These are phyloP conservation scores for Eucalyptus microcorys DNA, from an alignment of 345 rosid species.

Conservation along the genomic window DNA sequence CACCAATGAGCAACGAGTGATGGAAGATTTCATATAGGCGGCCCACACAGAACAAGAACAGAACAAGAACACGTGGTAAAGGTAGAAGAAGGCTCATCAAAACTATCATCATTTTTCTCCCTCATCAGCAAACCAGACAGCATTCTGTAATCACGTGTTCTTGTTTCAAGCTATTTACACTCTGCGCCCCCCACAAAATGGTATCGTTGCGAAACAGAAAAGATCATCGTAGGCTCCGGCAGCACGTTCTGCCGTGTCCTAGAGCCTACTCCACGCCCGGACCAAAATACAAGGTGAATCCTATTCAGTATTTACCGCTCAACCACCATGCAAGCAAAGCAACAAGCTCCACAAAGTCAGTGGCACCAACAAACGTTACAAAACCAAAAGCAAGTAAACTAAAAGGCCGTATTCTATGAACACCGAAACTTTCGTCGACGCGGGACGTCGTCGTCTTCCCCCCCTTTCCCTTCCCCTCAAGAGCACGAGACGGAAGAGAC, in stretches of 20 bases:
- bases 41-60: not conserved
- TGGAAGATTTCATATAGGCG: not conserved
- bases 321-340: not conserved
- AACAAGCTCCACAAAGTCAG: not conserved
- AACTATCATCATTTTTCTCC: not conserved
- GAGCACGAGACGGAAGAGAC: slow-evolving; percentile 56
- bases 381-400: not conserved
- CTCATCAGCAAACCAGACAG: not conserved
- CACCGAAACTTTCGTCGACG: not conserved
- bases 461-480: not conserved
- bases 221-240: not conserved
- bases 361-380: not conserved
- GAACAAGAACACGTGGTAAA: not conserved
- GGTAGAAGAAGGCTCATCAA: not conserved
- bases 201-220: not conserved
- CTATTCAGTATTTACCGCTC: not conserved
- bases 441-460: not conserved
- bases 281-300: not conserved
- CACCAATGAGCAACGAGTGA: not conserved
- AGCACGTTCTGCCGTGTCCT: not conserved
- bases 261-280: not conserved
- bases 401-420: not conserved
- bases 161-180: not conserved
- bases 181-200: not conserved
- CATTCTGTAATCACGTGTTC: not conserved